Conservation (phyloP, 192 early-diverging fungal genomes). For the Coemansia furcata region DNA sequence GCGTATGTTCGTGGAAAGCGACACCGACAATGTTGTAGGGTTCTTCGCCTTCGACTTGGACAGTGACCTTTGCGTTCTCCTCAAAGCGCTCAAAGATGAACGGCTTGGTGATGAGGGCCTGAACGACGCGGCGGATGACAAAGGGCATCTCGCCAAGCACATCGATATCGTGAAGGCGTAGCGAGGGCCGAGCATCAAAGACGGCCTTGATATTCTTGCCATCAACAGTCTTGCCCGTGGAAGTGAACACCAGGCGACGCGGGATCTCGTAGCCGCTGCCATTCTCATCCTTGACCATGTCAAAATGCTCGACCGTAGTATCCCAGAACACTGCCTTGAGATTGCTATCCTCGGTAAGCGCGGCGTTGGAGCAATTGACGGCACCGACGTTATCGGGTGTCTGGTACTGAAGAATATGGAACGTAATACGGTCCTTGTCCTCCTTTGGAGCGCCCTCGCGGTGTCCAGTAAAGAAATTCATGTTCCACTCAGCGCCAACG, state of each 20-base stretch:
- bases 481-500: conserved; percentile 82
- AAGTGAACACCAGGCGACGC: conserved; percentile 66
- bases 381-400: conserved; percentile 71
- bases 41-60: conserved; percentile 66
- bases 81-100: conserved; percentile 92
- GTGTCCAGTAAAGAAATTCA: conserved; percentile 70
- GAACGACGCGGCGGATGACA: conserved; percentile 84
- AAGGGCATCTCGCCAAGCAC: conserved; percentile 88
- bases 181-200: conserved; percentile 61
- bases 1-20: conserved; percentile 81
- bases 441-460: conserved; percentile 59
- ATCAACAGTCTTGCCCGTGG: conserved; percentile 76
- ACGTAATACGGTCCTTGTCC: conserved; percentile 46
- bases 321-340: conserved; percentile 73
- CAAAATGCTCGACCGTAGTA: conserved; percentile 65
- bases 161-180: conserved; percentile 82
- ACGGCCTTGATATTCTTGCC: conserved; percentile 62
- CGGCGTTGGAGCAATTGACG: conserved; percentile 70
- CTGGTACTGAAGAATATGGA: conserved; percentile 70
- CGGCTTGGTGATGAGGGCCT: conserved; percentile 90
- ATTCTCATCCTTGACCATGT: conserved; percentile 58
- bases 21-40: conserved; percentile 61
- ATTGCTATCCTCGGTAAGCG: conserved; percentile 64
- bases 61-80: conserved; percentile 63
- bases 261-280: conserved; percentile 88